phyloP scores from a whole-genome alignment of 2,329 filamentous ascomycete genomes.

The Monosporascus sp. region DNA sequence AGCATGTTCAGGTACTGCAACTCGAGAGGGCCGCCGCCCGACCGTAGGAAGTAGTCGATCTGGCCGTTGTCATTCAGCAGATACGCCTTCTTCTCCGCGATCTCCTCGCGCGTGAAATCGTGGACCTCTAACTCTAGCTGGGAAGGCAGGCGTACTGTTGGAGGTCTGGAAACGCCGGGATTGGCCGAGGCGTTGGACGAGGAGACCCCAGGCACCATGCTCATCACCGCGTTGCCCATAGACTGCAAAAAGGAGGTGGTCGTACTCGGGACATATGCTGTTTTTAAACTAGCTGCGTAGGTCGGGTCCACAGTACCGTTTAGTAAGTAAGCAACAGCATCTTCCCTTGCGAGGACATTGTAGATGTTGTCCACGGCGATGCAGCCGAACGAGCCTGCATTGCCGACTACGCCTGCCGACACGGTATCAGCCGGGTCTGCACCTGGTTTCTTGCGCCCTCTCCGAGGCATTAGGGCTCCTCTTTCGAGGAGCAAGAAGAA shows the following conservation, averaged over 20 bases:
- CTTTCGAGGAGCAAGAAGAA: conserved; percentile 89
- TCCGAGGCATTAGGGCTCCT: conserved; percentile 65
- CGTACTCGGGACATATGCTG: conserved; percentile 72
- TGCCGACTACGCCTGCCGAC: conserved; percentile 61
- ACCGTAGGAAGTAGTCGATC: conserved; percentile 82
- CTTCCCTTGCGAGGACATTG: conserved; percentile 71
- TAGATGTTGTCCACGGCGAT: conserved; percentile 94
- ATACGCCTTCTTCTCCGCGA: conserved; percentile 82
- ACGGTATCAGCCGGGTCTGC: conserved; percentile 58
- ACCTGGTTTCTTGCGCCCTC: conserved; percentile 69
- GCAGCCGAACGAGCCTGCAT: conserved; percentile 78
- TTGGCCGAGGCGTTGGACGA: conserved; percentile 22
- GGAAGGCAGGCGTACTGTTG: conserved; percentile 47
- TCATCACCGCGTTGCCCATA: conserved; percentile 56
- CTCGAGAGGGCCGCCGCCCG: conserved; percentile 80
- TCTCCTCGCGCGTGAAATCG: conserved; percentile 86
- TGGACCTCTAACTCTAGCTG: conserved; percentile 91
- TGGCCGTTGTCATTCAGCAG: conserved; percentile 95
- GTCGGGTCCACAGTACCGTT: conserved; percentile 82
- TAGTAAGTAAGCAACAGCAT: conserved; percentile 82
- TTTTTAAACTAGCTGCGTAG: conserved; percentile 72
- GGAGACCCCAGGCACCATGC: conserved; percentile 50
- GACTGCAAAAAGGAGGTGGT: conserved; percentile 60
- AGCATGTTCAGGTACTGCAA: conserved; percentile 98
- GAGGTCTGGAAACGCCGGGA: conserved; percentile 27